These are phyloP conservation scores for Coemansia erecta DNA, from an alignment of 192 early-diverging fungal species.

Conservation along the genomic window DNA sequence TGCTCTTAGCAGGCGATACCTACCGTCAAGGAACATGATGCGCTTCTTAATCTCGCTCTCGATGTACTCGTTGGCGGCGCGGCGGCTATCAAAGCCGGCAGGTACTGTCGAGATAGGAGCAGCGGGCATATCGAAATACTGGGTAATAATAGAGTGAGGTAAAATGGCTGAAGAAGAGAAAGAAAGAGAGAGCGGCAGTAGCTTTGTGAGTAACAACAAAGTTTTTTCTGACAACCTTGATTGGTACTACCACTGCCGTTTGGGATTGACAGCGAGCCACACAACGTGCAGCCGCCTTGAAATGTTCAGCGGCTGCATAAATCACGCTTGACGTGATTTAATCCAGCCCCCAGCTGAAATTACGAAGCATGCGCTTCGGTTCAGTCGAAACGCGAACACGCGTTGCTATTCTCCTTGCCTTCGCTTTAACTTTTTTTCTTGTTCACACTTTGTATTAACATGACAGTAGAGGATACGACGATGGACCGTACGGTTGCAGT, in stretches of 20 bases:
- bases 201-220: background rate
- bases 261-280: background rate
- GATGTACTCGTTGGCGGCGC: slow-evolving; percentile 63
- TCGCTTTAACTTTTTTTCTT: slow-evolving; percentile 3
- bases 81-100: slow-evolving; percentile 43
- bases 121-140: slow-evolving; percentile 1
- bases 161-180: background rate
- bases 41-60: slow-evolving; percentile 71
- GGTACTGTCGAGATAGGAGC: slow-evolving; percentile 35
- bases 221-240: background rate
- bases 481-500: background rate
- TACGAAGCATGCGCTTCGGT: background rate
- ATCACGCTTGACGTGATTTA: background rate
- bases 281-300: background rate
- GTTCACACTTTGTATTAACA: slow-evolving; percentile 1
- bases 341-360: background rate
- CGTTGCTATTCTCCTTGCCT: background rate
- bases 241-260: background rate
- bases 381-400: background rate
- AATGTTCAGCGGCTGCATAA: no score
- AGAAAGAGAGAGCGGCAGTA: background rate
- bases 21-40: slow-evolving; percentile 95
- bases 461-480: background rate
- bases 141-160: background rate
- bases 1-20: slow-evolving; percentile 7